Evolutionary conservation across 768 basidiomycete species (phyloP).

Genomic region (Rubroboletus satanas): DNA sequence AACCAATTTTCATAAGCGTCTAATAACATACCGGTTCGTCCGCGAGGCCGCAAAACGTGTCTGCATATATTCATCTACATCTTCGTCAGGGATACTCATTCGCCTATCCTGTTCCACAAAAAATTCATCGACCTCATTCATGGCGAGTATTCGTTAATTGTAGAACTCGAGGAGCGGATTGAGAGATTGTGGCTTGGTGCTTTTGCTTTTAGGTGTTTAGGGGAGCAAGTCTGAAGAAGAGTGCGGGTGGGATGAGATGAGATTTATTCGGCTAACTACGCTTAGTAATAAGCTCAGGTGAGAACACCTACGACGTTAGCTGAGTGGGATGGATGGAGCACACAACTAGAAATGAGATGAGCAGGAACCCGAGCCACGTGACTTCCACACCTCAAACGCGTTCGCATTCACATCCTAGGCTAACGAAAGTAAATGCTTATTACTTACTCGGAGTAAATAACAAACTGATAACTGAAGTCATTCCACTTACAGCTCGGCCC

Average conservation of each 20-base stretch:
- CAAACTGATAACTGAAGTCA: not conserved
- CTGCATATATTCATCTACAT: slow-evolving; percentile 44
- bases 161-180: not conserved
- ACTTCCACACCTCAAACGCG: slow-evolving; percentile 4
- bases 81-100: slow-evolving; percentile 53
- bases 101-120: slow-evolving; percentile 53
- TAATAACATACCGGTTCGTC: slow-evolving; percentile 16
- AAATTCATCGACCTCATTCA: slow-evolving; percentile 42
- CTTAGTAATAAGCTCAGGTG: no score
- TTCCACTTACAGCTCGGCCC: not conserved
- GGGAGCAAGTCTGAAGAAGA: not conserved
- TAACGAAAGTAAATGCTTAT: not conserved
- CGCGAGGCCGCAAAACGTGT: slow-evolving; percentile 22
- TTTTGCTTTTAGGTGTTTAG: not conserved
- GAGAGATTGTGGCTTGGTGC: not conserved
- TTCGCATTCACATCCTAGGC: not conserved
- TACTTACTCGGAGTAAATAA: no score
- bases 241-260: no score
- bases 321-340: no score
- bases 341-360: no score
- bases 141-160: not conserved
- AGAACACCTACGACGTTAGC: no score
- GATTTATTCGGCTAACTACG: no score
- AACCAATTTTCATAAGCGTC: not conserved
- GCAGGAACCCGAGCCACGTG: slow-evolving; percentile 9